Evolutionary conservation across 768 basidiomycete genomes (phyloP).

Genomic region (Jaapia argillacea): DNA sequence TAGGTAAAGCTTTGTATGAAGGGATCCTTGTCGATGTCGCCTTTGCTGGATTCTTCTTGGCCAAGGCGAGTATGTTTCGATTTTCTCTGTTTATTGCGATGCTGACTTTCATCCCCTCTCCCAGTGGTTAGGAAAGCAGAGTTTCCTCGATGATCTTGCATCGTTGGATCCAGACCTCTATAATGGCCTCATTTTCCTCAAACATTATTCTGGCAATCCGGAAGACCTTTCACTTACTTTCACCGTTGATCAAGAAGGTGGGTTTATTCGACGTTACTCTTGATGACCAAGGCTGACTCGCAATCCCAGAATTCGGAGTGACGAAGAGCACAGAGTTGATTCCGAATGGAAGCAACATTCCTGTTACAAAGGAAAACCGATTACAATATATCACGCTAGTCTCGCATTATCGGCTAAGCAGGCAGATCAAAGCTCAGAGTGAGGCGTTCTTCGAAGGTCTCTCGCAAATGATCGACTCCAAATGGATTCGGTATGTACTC

Average conservation of each 20-base stretch:
- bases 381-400: slow-evolving; percentile 86
- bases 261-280: slow-evolving; percentile 10
- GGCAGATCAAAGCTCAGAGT: slow-evolving; percentile 79
- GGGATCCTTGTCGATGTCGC: slow-evolving; percentile 92
- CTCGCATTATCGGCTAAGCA: slow-evolving; percentile 80
- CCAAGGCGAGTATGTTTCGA: slow-evolving; percentile 42
- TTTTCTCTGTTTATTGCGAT: not conserved
- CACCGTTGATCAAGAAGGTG: slow-evolving; percentile 79
- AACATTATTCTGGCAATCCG: slow-evolving; percentile 78
- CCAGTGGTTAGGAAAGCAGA: slow-evolving; percentile 88
- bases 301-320: slow-evolving; percentile 64
- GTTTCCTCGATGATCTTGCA: slow-evolving; percentile 85
- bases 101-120: not conserved
- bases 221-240: slow-evolving; percentile 91
- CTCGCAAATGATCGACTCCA: slow-evolving; percentile 83
- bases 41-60: slow-evolving; percentile 92
- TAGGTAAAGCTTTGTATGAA: slow-evolving; percentile 95
- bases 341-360: slow-evolving; percentile 68
- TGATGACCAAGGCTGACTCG: slow-evolving; percentile 3
- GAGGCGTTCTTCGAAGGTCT: slow-evolving; percentile 88
- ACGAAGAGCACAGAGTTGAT: slow-evolving; percentile 70
- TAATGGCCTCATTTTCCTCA: slow-evolving; percentile 84
- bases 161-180: slow-evolving; percentile 92
- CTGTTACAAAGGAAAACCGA: slow-evolving; percentile 84
- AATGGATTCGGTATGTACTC: slow-evolving; percentile 64